phyloP scores from a whole-genome alignment of 352 stramenopile species.

The Saprolegnia parasitica region DNA sequence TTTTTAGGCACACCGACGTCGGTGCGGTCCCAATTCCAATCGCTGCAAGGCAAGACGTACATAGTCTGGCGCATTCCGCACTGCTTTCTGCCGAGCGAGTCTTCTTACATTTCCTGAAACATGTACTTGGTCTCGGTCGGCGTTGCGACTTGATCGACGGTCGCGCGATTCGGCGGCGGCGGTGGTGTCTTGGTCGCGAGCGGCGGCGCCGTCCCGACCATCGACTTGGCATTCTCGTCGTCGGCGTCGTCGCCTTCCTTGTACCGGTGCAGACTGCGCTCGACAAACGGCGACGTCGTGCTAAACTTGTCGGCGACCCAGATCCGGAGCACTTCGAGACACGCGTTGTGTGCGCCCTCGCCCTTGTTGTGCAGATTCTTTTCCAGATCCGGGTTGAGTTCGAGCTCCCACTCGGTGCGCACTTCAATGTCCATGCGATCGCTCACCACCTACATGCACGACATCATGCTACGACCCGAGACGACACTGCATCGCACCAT shows the following conservation, averaged over 20 bases:
- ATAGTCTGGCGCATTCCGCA: constrained; percentile 5
- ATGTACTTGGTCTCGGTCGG: constrained; percentile 14
- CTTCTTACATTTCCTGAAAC: constrained; percentile 20
- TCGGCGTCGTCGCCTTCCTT: constrained; percentile 55
- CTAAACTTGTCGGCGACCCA: constrained; percentile 83
- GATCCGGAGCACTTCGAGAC: constrained; percentile 72
- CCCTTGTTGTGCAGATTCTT: constrained; percentile 23
- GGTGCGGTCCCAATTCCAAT: constrained; percentile 3
- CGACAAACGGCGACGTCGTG: constrained; percentile 80
- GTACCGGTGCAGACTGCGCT: constrained; percentile 78
- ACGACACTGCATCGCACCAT: constrained; percentile 15
- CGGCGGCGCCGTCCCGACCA: neutral
- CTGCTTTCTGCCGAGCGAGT: constrained; percentile 21
- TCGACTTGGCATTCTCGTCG: constrained; percentile 33
- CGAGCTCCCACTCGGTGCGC: constrained; percentile 81
- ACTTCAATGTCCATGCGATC: constrained; percentile 78
- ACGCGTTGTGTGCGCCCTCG: constrained; percentile 23
- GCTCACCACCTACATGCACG: constrained; percentile 44
- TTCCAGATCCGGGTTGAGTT: constrained; percentile 32
- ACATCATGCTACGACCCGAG: neutral
- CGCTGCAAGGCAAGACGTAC: neutral
- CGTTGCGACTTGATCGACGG: neutral
- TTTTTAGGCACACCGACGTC: constrained; percentile 9
- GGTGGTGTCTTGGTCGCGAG: neutral
- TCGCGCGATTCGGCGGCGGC: neutral